These are phyloP conservation scores for Pythium apleroticum DNA, from an alignment of 352 stramenopile genomes.

Conservation along the genomic window DNA sequence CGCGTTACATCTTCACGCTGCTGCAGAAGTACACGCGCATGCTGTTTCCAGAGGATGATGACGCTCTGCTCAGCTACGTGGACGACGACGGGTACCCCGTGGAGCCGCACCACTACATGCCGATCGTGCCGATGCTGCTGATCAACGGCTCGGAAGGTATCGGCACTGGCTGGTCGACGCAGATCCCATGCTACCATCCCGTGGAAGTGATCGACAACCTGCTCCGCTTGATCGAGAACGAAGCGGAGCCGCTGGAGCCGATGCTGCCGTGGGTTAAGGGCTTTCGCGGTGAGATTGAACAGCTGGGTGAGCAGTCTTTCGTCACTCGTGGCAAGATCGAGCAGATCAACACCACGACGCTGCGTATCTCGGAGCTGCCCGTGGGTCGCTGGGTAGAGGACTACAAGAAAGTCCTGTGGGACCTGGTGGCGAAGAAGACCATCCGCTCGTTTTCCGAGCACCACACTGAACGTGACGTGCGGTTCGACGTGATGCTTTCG, in stretches of 20 bases:
- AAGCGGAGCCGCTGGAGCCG: conserved; percentile 49
- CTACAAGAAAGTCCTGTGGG: conserved; percentile 98
- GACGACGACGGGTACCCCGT: conserved; percentile 98
- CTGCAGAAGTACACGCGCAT: conserved; percentile 95
- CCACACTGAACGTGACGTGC: conserved; percentile 93
- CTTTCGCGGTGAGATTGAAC: conserved; percentile 92
- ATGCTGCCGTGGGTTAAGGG: conserved; percentile 96
- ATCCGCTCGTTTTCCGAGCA: conserved; percentile 95
- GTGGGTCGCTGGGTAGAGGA: conserved; percentile 98
- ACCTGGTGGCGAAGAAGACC: conserved; percentile 83
- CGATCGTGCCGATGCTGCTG: conserved; percentile 95
- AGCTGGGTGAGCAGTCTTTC: conserved; percentile 66
- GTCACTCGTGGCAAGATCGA: conserved; percentile 68
- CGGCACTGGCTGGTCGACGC: conserved; percentile 97
- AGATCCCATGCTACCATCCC: conserved; percentile 95
- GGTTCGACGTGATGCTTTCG: conserved; percentile 75
- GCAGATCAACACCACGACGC: conserved; percentile 90
- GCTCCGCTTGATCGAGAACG: conserved; percentile 66
- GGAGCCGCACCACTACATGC: conserved; percentile 97
- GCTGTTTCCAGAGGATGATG: conserved; percentile 98
- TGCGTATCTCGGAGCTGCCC: conserved; percentile 97
- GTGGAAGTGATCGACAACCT: conserved; percentile 96
- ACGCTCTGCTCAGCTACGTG: conserved; percentile 95
- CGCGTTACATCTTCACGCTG: conserved; percentile 99
- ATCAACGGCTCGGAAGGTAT: conserved; percentile 99